Evolutionary conservation across 345 rosid species (phyloP), one percentile per base, ranked within the genome.

Genomic region (Lumnitzera littorea): DNA sequence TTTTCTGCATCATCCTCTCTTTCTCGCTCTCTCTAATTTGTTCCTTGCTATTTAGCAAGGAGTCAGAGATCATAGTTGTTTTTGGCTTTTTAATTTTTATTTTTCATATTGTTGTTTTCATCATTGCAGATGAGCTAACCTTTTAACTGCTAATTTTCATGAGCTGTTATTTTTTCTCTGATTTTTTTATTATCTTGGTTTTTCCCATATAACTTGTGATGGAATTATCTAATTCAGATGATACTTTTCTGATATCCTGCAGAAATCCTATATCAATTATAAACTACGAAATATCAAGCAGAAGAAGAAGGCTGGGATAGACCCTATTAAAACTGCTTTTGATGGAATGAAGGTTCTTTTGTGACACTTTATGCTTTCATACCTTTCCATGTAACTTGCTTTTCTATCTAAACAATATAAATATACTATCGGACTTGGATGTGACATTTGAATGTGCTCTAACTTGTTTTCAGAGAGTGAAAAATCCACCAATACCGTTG

Each of bases 401-500:
- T 63, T 53, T 41, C 51, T 16, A 43, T 6, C 47, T 17, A 29
- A 29, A n/a, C 43, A 36, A 36, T 5, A 9, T 36, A 36, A 36
- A 36, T 4, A 5, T 36, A 36, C 43, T 36, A 36, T 36, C 10
- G 7, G 7, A 36, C 3, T 36, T 36, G 15, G 56, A 41, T 46
- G 61, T 58, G 11, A 43, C 29, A 60, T 55, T 55, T 58, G 66
- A 60, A 46, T 53, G 56, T 53, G 51, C 59, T 24, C 48, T 25
- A 60, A 23, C 46, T 57, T 55, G 43, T 70, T 52, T 76, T 65
- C 72, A 85, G 96, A 84, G 98, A 78, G 96, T 91, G 77, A 91
- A 91, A 80, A 91, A 78, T 81, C 98, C 96, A 58, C 95, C 96
- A 7, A 91, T 91, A 58, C 96, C 90, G 0, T 76, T 91, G 74